A percentile compares a stretch with the other conserved stretches of the same genome.
These are phyloP conservation scores for Exophiala xenobiotica DNA, from an alignment of 2,329 filamentous ascomycete genomes.

Conservation along the genomic window DNA sequence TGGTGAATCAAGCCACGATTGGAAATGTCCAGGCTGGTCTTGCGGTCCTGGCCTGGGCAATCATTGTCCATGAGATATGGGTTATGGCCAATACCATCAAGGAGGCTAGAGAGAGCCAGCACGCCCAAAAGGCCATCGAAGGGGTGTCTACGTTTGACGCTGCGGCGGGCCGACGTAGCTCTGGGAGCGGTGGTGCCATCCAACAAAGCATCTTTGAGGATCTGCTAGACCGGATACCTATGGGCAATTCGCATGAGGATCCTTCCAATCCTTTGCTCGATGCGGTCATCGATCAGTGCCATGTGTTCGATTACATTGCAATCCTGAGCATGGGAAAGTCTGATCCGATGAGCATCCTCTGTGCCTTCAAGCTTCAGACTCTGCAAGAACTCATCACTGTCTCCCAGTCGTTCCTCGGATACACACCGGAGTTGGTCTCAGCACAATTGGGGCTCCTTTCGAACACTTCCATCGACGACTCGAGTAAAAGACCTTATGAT, in stretches of 20 bases:
- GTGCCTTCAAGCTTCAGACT: conserved; percentile 18
- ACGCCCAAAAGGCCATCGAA: conserved; percentile 43
- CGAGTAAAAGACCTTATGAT: conserved; percentile 11
- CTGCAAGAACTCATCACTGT: conserved; percentile 71
- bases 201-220: conserved; percentile 49
- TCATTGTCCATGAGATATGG: conserved; percentile 70
- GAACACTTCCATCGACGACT: conserved; percentile 34
- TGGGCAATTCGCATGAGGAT: conserved; percentile 45
- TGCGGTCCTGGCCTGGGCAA: conserved; percentile 76
- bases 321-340: conserved; percentile 7
- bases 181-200: conserved; percentile 31
- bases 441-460: conserved; percentile 65
- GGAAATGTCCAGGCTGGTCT: conserved; percentile 66
- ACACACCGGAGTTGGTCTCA: conserved; percentile 68
- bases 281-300: conserved; percentile 47
- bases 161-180: conserved; percentile 29
- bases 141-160: conserved; percentile 37
- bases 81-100: conserved; percentile 61
- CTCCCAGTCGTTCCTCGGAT: conserved; percentile 66
- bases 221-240: conserved; percentile 46
- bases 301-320: conserved; percentile 51
- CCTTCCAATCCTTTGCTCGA: conserved; percentile 49
- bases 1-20: conserved; percentile 59
- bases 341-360: conserved; percentile 3
- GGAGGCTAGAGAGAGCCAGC: conserved; percentile 50